These are phyloP conservation scores for Citrus medica DNA, from an alignment of 345 rosid genomes.

Conservation along the genomic window DNA sequence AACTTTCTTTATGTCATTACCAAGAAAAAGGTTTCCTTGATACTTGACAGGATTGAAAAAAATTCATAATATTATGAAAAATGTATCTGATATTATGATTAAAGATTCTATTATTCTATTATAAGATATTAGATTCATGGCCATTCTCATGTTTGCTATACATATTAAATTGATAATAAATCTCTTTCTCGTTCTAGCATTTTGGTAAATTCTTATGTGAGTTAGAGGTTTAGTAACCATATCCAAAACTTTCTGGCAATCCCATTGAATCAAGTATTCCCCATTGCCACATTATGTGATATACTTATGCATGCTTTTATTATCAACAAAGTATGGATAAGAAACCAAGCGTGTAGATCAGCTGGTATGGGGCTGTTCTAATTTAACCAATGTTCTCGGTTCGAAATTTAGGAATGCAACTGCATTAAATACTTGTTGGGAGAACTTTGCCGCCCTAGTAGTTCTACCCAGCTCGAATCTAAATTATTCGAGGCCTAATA, in stretches of 20 bases:
- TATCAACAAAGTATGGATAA: neutral
- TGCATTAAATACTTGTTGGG: too few species aligned
- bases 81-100: neutral
- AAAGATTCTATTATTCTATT: neutral
- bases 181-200: neutral
- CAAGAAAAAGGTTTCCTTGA: constrained; percentile 26
- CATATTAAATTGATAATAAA: neutral
- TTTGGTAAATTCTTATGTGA: neutral
- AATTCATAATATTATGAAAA: neutral
- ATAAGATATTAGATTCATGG: neutral
- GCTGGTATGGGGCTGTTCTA: fast-evolving
- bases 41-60: constrained; percentile 1
- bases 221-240: neutral
- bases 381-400: fast-evolving
- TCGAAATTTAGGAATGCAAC: too few species aligned
- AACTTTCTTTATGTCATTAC: constrained; percentile 21
- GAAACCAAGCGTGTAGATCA: too few species aligned
- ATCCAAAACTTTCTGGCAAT: neutral
- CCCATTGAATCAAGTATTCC: neutral
- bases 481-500: fast-evolving
- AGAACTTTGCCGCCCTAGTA: fast-evolving
- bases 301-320: neutral
- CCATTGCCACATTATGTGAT: neutral
- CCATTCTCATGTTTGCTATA: neutral
- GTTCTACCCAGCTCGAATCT: fast-evolving